Evolutionary conservation across 257 asterid species (phyloP).

Genomic region (Anisodus tanguticus): DNA sequence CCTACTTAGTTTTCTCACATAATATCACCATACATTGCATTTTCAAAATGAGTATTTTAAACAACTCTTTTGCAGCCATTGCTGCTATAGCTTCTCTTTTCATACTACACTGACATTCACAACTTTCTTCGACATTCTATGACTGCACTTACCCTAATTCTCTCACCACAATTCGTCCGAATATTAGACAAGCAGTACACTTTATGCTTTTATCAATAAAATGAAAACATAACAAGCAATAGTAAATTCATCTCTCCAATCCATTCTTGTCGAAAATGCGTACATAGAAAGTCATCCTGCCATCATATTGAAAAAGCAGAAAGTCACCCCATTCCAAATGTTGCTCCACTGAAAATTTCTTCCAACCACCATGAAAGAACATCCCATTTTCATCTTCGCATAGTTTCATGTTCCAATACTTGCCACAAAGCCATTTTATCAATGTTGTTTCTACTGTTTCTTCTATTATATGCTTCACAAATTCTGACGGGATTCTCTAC

Average conservation of each 20-base stretch:
- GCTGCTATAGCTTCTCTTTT: neutral
- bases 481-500: neutral
- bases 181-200: too few relatives aligned
- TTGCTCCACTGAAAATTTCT: neutral
- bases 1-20: neutral
- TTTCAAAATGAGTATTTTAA: neutral
- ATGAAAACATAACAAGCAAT: too few relatives aligned
- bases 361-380: neutral
- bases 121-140: neutral
- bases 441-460: neutral
- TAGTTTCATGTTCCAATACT: neutral
- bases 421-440: neutral
- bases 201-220: too few relatives aligned
- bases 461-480: neutral
- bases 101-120: neutral
- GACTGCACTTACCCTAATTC: neutral
- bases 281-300: neutral
- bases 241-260: neutral
- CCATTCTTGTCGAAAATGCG: constrained; percentile 1
- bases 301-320: neutral
- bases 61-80: neutral
- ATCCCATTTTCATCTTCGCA: neutral
- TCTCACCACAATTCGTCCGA: too few relatives aligned
- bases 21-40: neutral
- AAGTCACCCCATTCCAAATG: neutral